phyloP scores from a whole-genome alignment of 306 rosid species.

The Senna tora region DNA sequence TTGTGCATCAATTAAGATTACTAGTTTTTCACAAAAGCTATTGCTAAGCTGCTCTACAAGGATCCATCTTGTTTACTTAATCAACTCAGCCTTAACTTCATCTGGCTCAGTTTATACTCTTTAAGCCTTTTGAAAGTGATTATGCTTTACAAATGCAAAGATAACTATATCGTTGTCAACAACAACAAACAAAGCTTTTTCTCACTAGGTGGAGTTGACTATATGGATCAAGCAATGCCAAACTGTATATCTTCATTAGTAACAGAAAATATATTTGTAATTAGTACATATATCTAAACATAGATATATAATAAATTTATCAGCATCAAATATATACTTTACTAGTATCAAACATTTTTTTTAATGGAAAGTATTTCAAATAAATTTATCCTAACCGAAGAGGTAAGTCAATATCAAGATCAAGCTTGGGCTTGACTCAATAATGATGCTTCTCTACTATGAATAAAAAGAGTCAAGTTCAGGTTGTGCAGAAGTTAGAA shows the following conservation, averaged over 20 bases:
- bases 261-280: not conserved
- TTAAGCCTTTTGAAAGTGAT: not conserved
- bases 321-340: not conserved
- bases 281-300: not conserved
- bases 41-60: not conserved
- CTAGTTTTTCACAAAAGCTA: not conserved
- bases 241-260: too few species aligned
- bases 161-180: too few species aligned
- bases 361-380: not conserved
- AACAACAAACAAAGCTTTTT: too few species aligned
- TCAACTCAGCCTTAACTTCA: not conserved
- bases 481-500: too few species aligned
- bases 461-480: not conserved
- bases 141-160: constrained; percentile 1
- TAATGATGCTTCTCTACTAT: not conserved
- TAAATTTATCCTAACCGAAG: not conserved
- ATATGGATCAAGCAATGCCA: too few species aligned
- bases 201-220: too few species aligned
- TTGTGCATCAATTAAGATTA: not conserved
- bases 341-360: not conserved
- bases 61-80: constrained; percentile 9
- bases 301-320: not conserved
- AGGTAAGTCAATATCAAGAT: not conserved
- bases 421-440: not conserved
- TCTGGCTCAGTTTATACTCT: constrained; percentile 21